Evolutionary conservation across 108 stramenopile genomes (phyloP), one percentile per base, ranked within the genome.

Genomic region (Discostella stelligeroides): DNA sequence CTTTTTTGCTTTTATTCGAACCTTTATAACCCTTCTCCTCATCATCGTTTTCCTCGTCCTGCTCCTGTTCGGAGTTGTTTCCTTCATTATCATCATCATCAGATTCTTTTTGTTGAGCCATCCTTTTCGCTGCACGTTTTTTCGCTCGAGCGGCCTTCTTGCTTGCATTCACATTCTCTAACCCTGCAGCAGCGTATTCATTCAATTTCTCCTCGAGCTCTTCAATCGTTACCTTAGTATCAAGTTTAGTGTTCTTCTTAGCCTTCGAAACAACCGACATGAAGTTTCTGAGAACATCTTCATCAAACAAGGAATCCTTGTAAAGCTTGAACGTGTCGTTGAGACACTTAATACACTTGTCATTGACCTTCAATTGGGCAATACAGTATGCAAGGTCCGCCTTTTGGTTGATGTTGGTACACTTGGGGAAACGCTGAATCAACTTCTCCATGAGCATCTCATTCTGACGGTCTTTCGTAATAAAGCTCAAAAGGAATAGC

Each of bases 401-500:
- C 55, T 85, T 88, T 68, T 94, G 91, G 53, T 66, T 66, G 41
- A 88, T 88, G 20, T 72, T 79, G 17, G 68, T 75, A 65, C 84
- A 90, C 65, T 92, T 94, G 0, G 92, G 89, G 72, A 95, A 89
- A 8, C 99, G 86, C 23, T 90, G 91, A 42, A 86, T 85, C 30
- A 99, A 75, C 74, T 98, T 98, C 54, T 99, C 99, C n/a, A 87
- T 69, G 12, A 98, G 81, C 75, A 85, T 84, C 58, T 97, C 95
- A 43, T 89, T 89, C 66, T 97, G 97, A 68, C 92, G 89, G 21
- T 98, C 99, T 73, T 98, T 98, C 64, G 92, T 92, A 69, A 99
- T 95, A 82, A 92, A 99, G 59, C 86, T 85, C 25, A 99, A 85
- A 43, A 99, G 82, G 82, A 98, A 99, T 21, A 84, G 66, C 86